Evolutionary conservation across 1,284 basidiomycete species (phyloP).

Genomic region (Flammula alnicola): DNA sequence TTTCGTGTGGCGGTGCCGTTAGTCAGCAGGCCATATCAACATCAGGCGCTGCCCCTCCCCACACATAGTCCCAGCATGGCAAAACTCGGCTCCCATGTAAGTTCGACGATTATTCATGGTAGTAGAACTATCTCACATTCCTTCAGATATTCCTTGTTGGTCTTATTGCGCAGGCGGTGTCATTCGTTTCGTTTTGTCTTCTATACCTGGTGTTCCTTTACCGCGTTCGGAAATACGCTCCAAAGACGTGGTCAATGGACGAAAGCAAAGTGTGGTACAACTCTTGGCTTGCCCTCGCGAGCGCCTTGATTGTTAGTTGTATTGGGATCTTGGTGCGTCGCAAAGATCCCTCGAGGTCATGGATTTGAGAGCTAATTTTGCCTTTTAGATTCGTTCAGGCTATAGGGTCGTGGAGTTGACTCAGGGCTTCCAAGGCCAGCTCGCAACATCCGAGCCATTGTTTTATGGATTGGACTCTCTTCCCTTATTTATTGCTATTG

Average conservation of each 20-base stretch:
- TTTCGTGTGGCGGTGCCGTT: too few relatives aligned
- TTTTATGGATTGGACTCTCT: conserved; percentile 75
- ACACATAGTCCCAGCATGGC: conserved; percentile 33
- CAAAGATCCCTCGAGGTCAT: not conserved
- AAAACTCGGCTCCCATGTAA: conserved; percentile 42
- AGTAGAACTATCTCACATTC: not conserved
- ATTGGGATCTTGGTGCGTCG: conserved; percentile 64
- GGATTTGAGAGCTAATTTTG: not conserved
- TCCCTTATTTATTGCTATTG: conserved; percentile 65
- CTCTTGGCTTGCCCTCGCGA: conserved; percentile 65
- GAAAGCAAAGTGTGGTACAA: conserved; percentile 48
- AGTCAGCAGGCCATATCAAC: too few relatives aligned
- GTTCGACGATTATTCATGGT: conserved; percentile 11
- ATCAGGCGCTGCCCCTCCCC: too few relatives aligned
- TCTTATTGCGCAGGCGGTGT: conserved; percentile 63
- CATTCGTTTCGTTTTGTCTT: conserved; percentile 63
- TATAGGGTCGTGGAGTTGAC: conserved; percentile 72
- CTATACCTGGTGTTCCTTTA: conserved; percentile 66
- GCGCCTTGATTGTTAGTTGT: conserved; percentile 65
- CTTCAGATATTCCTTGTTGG: conserved; percentile 66
- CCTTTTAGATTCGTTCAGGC: conserved; percentile 64
- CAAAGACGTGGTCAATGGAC: conserved; percentile 51
- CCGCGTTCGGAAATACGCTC: conserved; percentile 51
- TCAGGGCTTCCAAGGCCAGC: conserved; percentile 64
- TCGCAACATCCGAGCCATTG: conserved; percentile 63